Evolutionary conservation across 306 rosid genomes (phyloP).

Genomic region (Acacia confusa): DNA sequence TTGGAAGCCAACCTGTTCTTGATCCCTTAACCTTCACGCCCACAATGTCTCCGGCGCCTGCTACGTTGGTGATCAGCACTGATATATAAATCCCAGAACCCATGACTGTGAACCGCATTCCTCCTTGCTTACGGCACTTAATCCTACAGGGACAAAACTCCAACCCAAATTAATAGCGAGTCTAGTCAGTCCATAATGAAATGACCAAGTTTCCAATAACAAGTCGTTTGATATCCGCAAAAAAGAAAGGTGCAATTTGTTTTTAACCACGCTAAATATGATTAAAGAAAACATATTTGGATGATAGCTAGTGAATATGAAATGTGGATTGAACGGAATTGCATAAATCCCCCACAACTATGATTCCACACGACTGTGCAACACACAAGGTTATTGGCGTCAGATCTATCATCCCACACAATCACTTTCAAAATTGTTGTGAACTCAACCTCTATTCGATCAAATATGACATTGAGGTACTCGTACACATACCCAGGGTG

Average conservation of each 20-base stretch:
- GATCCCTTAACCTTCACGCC: constrained; percentile 86
- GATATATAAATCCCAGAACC: constrained; percentile 83
- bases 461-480: too few relatives aligned
- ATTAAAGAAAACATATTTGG: not conserved
- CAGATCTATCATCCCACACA: too few relatives aligned
- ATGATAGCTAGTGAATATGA: too few relatives aligned
- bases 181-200: not conserved
- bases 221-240: not conserved
- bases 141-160: constrained; percentile 50
- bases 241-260: not conserved
- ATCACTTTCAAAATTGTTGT: too few relatives aligned
- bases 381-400: too few relatives aligned
- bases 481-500: too few relatives aligned
- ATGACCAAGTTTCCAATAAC: not conserved
- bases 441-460: too few relatives aligned
- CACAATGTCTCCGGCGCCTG: constrained; percentile 76
- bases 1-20: constrained; percentile 93
- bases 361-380: too few relatives aligned
- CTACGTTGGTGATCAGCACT: constrained; percentile 81
- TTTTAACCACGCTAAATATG: not conserved
- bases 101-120: constrained; percentile 62
- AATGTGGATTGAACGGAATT: too few relatives aligned
- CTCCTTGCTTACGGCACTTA: constrained; percentile 90
- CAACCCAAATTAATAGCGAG: constrained; percentile 12
- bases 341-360: too few relatives aligned